A percentile compares a stretch with the other conserved stretches of the same genome.
Conservation (phyloP, 148 eudicot species). For the Rhododendron kiyosumense region DNA sequence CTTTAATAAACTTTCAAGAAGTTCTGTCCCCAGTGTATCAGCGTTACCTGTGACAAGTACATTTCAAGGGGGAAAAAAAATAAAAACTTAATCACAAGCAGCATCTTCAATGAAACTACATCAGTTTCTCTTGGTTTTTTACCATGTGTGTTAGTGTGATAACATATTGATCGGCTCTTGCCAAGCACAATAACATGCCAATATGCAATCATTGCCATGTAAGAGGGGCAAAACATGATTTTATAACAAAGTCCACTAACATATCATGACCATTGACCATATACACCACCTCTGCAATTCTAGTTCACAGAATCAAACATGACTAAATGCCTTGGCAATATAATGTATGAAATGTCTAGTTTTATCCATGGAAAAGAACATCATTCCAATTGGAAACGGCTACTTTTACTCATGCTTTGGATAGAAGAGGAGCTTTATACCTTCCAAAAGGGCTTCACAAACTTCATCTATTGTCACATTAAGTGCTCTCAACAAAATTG, state of each 20-base stretch:
- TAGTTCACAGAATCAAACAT: slow-evolving; percentile 30
- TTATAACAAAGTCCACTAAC: not conserved
- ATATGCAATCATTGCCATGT: not conserved
- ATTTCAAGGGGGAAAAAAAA: not conserved
- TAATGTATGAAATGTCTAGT: not conserved
- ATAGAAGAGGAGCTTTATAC: slow-evolving; percentile 22
- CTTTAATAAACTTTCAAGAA: slow-evolving; percentile 77
- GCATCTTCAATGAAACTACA: not conserved
- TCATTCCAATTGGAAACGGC: not conserved
- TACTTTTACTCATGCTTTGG: not conserved
- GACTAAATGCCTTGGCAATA: slow-evolving; percentile 2
- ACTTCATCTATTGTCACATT: slow-evolving; percentile 69
- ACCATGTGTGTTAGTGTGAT: not conserved
- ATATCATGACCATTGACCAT: not conserved
- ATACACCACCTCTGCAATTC: not conserved
- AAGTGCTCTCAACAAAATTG: slow-evolving; percentile 63
- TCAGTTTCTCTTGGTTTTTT: not conserved
- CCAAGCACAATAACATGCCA: not conserved
- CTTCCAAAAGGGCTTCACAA: slow-evolving; percentile 65
- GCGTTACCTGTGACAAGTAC: slow-evolving; percentile 48
- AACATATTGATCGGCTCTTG: not conserved
- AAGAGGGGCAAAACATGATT: not conserved
- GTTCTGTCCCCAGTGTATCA: slow-evolving; percentile 71
- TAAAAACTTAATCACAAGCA: not conserved
- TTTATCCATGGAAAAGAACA: not conserved